Conservation (phyloP, 257 asterid genomes). For the Voacanga thouarsii region DNA sequence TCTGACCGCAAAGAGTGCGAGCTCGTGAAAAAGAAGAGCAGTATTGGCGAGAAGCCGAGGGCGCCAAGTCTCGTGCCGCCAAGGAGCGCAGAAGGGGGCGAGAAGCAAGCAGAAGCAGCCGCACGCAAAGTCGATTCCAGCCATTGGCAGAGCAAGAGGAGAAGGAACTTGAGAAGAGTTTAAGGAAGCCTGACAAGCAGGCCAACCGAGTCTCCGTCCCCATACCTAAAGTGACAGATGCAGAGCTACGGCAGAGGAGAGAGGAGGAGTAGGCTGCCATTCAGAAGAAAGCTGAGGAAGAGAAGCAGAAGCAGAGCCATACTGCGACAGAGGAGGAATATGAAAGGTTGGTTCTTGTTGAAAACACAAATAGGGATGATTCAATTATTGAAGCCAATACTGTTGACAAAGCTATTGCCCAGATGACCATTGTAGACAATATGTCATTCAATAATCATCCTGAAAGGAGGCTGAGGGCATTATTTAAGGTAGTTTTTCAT, state of each 20-base stretch:
- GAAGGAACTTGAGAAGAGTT: too few species aligned
- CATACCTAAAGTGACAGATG: too few species aligned
- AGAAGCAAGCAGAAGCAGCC: conserved; percentile 73
- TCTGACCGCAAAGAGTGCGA: conserved; percentile 85
- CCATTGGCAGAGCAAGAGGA: conserved; percentile 79
- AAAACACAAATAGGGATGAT: conserved; percentile 76
- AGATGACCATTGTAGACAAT: too few species aligned
- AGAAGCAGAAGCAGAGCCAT: conserved; percentile 60
- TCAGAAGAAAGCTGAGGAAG: conserved; percentile 66
- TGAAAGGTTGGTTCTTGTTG: conserved; percentile 60
- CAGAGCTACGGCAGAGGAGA: conserved; percentile 51
- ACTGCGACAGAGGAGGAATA: conserved; percentile 82
- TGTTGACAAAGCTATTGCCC: too few species aligned
- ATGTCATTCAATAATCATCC: conserved; percentile 83
- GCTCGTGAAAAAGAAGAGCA: conserved; percentile 72
- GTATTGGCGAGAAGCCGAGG: conserved; percentile 97
- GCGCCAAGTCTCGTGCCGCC: conserved; percentile 80
- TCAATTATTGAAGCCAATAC: conserved; percentile 71
- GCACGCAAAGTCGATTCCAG: conserved; percentile 88
- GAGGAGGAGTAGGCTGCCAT: conserved; percentile 77
- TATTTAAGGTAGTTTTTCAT: conserved; percentile 58
- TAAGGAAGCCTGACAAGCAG: too few species aligned
- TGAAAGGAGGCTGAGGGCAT: conserved; percentile 89
- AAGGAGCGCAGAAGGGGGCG: conserved; percentile 88
- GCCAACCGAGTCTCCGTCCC: too few species aligned